Percentiles rank a stretch among this genome's conserved stretches.
phyloP scores from a whole-genome alignment of 202 grass and related monocot species.

The Musa balbisiana region DNA sequence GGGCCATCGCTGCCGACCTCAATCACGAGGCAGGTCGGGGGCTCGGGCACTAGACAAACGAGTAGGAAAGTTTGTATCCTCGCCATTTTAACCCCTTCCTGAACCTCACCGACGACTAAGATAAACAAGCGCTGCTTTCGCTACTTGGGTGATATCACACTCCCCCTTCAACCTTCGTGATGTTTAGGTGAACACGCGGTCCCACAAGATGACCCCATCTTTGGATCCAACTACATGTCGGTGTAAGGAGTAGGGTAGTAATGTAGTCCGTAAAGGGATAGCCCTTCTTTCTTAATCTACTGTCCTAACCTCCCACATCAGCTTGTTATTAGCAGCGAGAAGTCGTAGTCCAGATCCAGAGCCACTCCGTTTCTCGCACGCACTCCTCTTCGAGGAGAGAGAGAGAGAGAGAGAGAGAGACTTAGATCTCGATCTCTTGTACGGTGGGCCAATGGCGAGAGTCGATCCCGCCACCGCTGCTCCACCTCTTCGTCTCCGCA shows the following conservation, averaged over 20 bases:
- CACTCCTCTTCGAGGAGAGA: not conserved
- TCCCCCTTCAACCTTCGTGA: not conserved
- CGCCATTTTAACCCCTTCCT: not conserved
- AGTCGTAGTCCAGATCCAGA: not conserved
- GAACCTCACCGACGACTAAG: not conserved
- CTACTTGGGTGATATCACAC: not conserved
- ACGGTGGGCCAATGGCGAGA: not conserved
- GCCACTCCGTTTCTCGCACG: not conserved
- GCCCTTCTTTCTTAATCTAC: not conserved
- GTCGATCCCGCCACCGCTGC: not conserved
- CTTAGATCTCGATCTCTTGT: not conserved
- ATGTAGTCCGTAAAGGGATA: not conserved
- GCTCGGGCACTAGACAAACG: accelerated
- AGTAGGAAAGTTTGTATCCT: not conserved
- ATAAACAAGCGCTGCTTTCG: not conserved
- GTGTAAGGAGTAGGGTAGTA: not conserved
- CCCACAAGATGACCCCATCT: not conserved
- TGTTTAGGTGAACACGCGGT: not conserved
- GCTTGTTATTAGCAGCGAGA: not conserved
- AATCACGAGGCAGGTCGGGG: not conserved
- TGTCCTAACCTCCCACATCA: not conserved
- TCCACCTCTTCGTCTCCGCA: not conserved
- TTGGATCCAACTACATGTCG: not conserved
- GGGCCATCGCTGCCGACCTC: not conserved
- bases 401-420: not conserved